phyloP scores from a whole-genome alignment of 805 yeast genomes.

The Candida montana region DNA sequence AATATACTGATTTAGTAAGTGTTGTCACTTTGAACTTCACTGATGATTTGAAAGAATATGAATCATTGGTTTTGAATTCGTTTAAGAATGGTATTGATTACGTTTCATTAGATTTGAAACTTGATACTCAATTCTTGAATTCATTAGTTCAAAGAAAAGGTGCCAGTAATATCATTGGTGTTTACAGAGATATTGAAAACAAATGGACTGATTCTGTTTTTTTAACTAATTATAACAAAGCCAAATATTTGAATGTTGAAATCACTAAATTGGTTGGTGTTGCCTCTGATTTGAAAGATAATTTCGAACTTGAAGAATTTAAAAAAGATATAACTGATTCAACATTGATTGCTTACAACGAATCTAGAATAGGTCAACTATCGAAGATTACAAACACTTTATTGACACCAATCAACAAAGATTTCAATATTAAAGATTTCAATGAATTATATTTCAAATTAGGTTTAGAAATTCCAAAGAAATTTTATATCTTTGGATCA shows the following conservation, averaged over 20 bases:
- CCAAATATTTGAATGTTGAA: slow-evolving; percentile 60
- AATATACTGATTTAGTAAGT: slow-evolving; percentile 62
- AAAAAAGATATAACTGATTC: slow-evolving; percentile 43
- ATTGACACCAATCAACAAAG: slow-evolving; percentile 78
- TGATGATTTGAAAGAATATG: slow-evolving; percentile 39
- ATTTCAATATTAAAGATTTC: slow-evolving; percentile 60
- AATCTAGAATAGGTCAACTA: slow-evolving; percentile 70
- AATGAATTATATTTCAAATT: slow-evolving; percentile 49
- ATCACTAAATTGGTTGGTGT: slow-evolving; percentile 78
- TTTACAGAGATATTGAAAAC: slow-evolving; percentile 52
- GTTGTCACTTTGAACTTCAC: slow-evolving; percentile 71
- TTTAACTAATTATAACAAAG: slow-evolving; percentile 69
- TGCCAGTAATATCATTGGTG: slow-evolving; percentile 70
- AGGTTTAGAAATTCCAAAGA: slow-evolving; percentile 56
- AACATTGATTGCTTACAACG: slow-evolving; percentile 81
- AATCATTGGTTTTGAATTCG: slow-evolving; percentile 52
- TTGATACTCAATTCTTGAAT: slow-evolving; percentile 51
- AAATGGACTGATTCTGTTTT: slow-evolving; percentile 18
- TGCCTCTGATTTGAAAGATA: slow-evolving; percentile 62
- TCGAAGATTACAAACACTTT: slow-evolving; percentile 71
- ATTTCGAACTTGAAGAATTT: slow-evolving; percentile 65
- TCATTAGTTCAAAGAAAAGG: slow-evolving; percentile 48
- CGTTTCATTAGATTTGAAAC: slow-evolving; percentile 73
- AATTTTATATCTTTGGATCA: slow-evolving; percentile 70
- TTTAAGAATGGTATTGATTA: slow-evolving; percentile 74